These are phyloP conservation scores for Crithidia mellificae DNA, from an alignment of 208 protist genomes.

Conservation along the genomic window DNA sequence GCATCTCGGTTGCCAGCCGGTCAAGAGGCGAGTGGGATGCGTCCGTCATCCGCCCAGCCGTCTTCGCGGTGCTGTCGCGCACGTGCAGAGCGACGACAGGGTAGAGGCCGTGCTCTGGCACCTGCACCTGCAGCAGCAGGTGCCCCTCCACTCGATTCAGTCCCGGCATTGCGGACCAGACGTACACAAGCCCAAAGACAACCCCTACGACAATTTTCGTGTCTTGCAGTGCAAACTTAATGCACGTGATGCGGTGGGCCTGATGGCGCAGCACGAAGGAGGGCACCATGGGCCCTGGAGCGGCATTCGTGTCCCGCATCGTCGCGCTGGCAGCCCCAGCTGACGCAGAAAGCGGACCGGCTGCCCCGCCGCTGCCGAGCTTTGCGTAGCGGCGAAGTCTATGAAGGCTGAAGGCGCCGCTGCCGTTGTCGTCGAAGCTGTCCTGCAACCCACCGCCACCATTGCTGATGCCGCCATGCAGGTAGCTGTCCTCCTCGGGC, in stretches of 20 bases:
- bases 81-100: slow-evolving; percentile 52
- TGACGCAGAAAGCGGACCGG: too few relatives aligned
- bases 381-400: background rate
- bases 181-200: slow-evolving; percentile 60
- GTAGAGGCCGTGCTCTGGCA: slow-evolving; percentile 45
- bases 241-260: slow-evolving; percentile 47
- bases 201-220: slow-evolving; percentile 69
- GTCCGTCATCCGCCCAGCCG: too few relatives aligned
- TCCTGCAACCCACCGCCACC: background rate
- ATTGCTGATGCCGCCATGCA: background rate
- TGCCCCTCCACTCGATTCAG: slow-evolving; percentile 58
- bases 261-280: slow-evolving; percentile 57
- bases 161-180: slow-evolving; percentile 71
- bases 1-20: too few relatives aligned
- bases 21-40: too few relatives aligned
- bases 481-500: slow-evolving; percentile 4
- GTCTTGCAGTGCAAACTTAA: slow-evolving; percentile 53
- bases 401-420: background rate
- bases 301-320: background rate
- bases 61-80: slow-evolving; percentile 4
- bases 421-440: background rate
- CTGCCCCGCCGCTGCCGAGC: background rate
- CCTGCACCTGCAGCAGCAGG: slow-evolving; percentile 55
- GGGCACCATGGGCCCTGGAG: slow-evolving; percentile 12
- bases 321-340: background rate